Conservation (phyloP, 352 stramenopile species). For the Globisporangium paroecandrum region DNA sequence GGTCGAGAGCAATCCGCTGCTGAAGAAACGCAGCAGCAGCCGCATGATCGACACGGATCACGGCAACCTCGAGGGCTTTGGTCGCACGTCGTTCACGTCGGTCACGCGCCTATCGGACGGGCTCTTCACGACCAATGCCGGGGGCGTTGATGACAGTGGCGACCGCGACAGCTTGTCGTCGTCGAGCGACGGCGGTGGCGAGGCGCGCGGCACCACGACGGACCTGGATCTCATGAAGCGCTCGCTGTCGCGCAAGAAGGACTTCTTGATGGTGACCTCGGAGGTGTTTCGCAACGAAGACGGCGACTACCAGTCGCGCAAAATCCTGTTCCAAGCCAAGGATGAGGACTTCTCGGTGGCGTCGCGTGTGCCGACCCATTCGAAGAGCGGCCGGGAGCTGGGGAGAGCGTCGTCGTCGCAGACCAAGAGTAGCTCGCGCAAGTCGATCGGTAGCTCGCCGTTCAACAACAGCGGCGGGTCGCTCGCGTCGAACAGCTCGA, state of each 20-base stretch:
- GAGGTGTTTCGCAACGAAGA: constrained; percentile 86
- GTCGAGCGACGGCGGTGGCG: constrained; percentile 24
- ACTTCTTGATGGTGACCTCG: constrained; percentile 89
- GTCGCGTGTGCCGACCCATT: constrained; percentile 69
- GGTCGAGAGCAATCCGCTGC: constrained; percentile 33
- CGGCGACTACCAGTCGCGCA: constrained; percentile 84
- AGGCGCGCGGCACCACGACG: constrained; percentile 25
- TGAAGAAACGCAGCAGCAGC: constrained; percentile 57
- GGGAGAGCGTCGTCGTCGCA: constrained; percentile 41
- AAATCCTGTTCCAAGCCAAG: constrained; percentile 85
- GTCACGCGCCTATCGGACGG: constrained; percentile 58
- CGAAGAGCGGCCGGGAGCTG: constrained; percentile 58
- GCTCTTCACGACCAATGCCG: constrained; percentile 22
- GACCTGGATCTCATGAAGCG: constrained; percentile 81
- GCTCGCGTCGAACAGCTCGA: constrained; percentile 38
- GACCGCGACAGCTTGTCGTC: constrained; percentile 49
- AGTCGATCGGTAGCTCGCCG: constrained; percentile 43
- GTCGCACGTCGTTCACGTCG: constrained; percentile 72
- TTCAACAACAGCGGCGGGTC: constrained; percentile 38
- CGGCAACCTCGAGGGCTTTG: constrained; percentile 53
- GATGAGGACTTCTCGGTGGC: constrained; percentile 85
- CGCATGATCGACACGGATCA: constrained; percentile 28
- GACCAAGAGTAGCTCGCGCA: constrained; percentile 46
- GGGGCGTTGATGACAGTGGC: constrained; percentile 17
- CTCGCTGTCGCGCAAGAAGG: constrained; percentile 82